phyloP scores from a whole-genome alignment of 345 rosid genomes.

The Abelmoschus esculentus region DNA sequence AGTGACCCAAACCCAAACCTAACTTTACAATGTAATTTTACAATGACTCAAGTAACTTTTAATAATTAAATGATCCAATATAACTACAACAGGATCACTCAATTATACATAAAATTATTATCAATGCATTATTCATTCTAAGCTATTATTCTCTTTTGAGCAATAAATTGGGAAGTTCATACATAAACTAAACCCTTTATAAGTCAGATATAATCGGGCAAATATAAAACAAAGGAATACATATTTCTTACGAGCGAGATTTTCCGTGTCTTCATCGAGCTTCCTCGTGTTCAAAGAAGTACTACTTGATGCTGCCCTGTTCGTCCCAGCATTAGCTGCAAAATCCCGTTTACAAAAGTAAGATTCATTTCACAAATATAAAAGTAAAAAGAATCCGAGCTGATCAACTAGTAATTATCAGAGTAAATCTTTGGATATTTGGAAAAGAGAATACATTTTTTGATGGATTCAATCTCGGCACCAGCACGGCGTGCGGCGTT shows the following conservation, averaged over 20 bases:
- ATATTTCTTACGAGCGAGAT: slow-evolving; percentile 65
- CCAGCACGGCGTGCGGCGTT: not conserved
- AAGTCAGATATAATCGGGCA: not conserved
- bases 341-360: not conserved
- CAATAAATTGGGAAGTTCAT: no score
- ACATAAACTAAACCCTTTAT: not conserved
- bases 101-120: not conserved
- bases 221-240: not conserved
- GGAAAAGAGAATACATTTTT: not conserved
- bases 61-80: no score
- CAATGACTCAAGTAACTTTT: no score
- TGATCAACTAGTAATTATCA: not conserved
- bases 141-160: not conserved
- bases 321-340: slow-evolving; percentile 77
- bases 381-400: not conserved
- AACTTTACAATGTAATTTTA: no score
- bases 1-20: no score
- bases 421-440: not conserved
- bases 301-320: slow-evolving; percentile 89
- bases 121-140: no score
- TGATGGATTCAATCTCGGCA: not conserved
- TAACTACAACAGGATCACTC: no score
- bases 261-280: slow-evolving; percentile 94
- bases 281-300: slow-evolving; percentile 85
- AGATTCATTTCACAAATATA: not conserved